Conservation (phyloP, 1,139 yeast genomes). For the Magnusiomyces suaveolens region DNA sequence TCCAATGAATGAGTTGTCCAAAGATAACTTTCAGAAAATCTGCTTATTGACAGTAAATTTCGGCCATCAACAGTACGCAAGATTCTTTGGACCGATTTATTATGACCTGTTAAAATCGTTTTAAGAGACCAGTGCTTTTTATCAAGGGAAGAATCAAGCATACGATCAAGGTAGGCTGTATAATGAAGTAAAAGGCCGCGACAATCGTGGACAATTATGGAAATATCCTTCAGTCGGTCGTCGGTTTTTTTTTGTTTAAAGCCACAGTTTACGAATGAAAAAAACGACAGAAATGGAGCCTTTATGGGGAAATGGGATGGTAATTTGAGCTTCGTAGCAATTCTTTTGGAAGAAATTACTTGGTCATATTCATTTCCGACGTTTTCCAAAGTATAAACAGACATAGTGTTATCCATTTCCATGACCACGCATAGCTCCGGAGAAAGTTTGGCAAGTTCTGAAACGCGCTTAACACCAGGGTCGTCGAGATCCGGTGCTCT, state of each 20-base stretch:
- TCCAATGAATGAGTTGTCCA: constrained; percentile 27
- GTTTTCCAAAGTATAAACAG: constrained; percentile 44
- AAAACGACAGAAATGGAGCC: constrained; percentile 14
- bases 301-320: constrained; percentile 16
- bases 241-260: background rate
- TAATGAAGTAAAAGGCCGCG: constrained; percentile 43
- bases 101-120: constrained; percentile 64
- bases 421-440: constrained; percentile 53
- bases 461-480: constrained; percentile 14
- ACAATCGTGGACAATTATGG: constrained; percentile 43
- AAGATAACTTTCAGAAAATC: constrained; percentile 29
- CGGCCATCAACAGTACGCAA: constrained; percentile 56
- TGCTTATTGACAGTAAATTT: constrained; percentile 40
- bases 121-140: constrained; percentile 20
- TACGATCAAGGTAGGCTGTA: constrained; percentile 32
- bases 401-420: constrained; percentile 38
- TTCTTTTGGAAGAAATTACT: constrained; percentile 34
- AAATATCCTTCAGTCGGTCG: constrained; percentile 27
- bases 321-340: constrained; percentile 12
- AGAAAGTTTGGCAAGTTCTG: constrained; percentile 19
- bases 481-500: constrained; percentile 6
- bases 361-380: constrained; percentile 30
- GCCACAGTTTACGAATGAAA: constrained; percentile 12
- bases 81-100: constrained; percentile 62
- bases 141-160: constrained; percentile 26